Evolutionary conservation across 768 basidiomycete species (phyloP).

Genomic region (Mycena belliarum): DNA sequence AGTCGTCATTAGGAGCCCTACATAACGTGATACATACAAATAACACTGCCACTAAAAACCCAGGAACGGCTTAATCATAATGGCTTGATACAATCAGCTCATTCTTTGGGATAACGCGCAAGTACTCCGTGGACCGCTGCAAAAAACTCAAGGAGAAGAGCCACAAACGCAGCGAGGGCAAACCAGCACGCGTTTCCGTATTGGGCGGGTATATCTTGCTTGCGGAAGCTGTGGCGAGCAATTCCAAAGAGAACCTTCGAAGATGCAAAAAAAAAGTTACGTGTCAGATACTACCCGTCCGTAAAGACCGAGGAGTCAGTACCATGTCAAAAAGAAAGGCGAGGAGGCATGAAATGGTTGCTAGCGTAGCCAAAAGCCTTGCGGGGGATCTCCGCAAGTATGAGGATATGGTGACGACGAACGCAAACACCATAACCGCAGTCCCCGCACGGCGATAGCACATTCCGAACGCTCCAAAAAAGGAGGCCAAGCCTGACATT

Average conservation of each 20-base stretch:
- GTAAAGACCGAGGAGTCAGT: too few relatives aligned
- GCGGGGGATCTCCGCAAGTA: not conserved
- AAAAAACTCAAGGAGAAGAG: conserved; percentile 69
- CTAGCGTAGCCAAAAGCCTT: conserved; percentile 62
- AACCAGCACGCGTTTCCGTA: conserved; percentile 87
- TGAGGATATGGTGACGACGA: not conserved
- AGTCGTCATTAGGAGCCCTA: not conserved
- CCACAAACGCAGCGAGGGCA: conserved; percentile 69
- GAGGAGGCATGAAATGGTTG: conserved; percentile 65
- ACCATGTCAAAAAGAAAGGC: conserved; percentile 77
- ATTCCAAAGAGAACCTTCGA: conserved; percentile 64
- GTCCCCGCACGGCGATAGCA: conserved; percentile 71
- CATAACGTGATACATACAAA: too few relatives aligned
- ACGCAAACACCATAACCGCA: conserved; percentile 57
- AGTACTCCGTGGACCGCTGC: conserved; percentile 65
- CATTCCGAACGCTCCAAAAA: conserved; percentile 70
- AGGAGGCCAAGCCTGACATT: conserved; percentile 60
- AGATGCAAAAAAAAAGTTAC: not conserved
- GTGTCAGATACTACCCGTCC: not conserved
- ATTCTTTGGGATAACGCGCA: too few relatives aligned
- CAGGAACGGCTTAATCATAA: too few relatives aligned
- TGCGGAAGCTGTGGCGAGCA: conserved; percentile 57
- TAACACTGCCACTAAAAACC: too few relatives aligned
- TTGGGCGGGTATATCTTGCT: conserved; percentile 47
- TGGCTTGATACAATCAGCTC: too few relatives aligned